Conservation (phyloP, 2,329 filamentous ascomycete genomes). For the Didymella sp. region DNA sequence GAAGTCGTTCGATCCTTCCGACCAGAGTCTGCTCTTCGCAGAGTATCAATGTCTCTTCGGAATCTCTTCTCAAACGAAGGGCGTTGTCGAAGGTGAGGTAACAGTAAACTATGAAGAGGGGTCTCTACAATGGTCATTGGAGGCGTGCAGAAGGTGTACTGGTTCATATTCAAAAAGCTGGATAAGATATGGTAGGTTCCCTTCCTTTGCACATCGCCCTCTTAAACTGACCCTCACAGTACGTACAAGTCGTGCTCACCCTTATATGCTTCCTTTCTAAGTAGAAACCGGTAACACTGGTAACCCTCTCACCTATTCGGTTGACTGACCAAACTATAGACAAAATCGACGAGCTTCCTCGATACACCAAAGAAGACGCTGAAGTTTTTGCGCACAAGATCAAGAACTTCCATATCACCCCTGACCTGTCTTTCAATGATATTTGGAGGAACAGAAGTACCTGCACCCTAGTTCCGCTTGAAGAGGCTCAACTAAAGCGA, state of each 20-base stretch:
- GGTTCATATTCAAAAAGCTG: conserved; percentile 36
- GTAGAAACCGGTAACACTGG: no score
- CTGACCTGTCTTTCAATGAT: conserved; percentile 42
- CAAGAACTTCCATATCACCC: conserved; percentile 32
- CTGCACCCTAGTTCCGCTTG: conserved; percentile 35
- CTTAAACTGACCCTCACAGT: conserved; percentile 1
- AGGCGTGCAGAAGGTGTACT: conserved; percentile 34
- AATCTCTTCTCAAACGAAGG: conserved; percentile 12
- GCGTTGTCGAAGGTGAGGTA: conserved; percentile 14
- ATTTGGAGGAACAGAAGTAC: conserved; percentile 39
- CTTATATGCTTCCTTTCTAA: no score
- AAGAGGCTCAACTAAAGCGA: conserved; percentile 49
- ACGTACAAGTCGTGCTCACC: conserved; percentile 2
- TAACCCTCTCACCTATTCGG: background rate
- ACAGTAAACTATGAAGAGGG: conserved; percentile 11
- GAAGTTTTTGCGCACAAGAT: conserved; percentile 35
- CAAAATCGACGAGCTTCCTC: conserved; percentile 33
- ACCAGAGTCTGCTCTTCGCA: conserved; percentile 14
- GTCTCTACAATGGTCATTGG: conserved; percentile 18
- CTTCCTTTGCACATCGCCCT: background rate
- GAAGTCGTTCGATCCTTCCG: conserved; percentile 7
- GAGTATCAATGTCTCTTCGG: conserved; percentile 26
- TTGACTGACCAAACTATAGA: conserved; percentile 22
- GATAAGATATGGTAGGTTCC: conserved; percentile 24
- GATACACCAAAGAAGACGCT: conserved; percentile 45